phyloP scores from a whole-genome alignment of 441 rosid species.

The Manihot esculenta region DNA sequence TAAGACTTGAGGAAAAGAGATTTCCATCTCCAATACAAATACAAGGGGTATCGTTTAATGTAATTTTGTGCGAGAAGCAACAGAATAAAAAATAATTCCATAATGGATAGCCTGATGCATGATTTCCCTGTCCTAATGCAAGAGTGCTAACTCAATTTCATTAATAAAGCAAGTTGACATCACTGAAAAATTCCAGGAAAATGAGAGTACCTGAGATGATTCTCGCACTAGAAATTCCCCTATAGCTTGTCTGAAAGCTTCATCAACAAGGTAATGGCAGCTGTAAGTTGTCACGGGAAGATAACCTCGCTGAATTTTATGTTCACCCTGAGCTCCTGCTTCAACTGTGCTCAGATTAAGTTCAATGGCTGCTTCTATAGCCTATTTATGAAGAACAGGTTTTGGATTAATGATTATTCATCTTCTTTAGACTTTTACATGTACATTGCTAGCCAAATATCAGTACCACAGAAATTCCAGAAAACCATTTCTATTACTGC shows the following conservation, averaged over 20 bases:
- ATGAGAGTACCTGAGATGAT: constrained; percentile 63
- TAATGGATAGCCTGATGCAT: background rate
- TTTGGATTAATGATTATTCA: constrained; percentile 5
- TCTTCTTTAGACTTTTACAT: background rate
- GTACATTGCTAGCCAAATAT: background rate
- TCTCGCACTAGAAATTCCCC: constrained; percentile 71
- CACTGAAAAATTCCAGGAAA: background rate
- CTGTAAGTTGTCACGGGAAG: constrained; percentile 87
- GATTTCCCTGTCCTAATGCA: background rate
- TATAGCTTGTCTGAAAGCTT: constrained; percentile 71
- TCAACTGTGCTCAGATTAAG: constrained; percentile 74
- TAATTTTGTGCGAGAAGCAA: background rate
- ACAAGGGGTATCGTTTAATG: background rate
- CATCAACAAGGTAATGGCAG: constrained; percentile 79
- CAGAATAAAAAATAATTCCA: background rate
- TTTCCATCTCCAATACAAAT: background rate
- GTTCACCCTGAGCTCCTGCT: constrained; percentile 99
- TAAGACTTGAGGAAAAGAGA: background rate
- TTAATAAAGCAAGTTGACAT: background rate
- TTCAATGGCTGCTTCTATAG: constrained; percentile 92
- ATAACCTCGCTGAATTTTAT: constrained; percentile 93
- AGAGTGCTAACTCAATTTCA: background rate
- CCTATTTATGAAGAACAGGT: constrained; percentile 41
- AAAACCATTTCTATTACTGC: background rate
- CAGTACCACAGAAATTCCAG: background rate